Conservation (phyloP, 805 yeast genomes). For the Nakazawaea laoshanensis region DNA sequence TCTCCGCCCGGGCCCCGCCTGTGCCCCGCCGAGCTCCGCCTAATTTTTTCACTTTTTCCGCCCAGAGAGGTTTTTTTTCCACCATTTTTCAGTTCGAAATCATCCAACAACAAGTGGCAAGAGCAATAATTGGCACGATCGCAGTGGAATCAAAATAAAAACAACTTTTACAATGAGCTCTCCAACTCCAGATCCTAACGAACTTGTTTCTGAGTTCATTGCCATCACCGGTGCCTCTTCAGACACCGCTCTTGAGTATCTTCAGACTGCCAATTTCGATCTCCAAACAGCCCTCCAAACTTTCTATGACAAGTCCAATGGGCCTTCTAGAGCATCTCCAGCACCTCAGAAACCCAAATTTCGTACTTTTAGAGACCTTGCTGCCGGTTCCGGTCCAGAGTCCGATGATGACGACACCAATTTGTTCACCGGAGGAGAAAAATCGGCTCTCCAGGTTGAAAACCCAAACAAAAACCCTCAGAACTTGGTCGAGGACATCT, state of each 20-base stretch:
- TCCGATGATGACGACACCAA: constrained; percentile 26
- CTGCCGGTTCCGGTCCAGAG: background rate
- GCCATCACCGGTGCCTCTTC: constrained; percentile 28
- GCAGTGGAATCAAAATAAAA: too few relatives aligned
- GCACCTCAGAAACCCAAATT: background rate
- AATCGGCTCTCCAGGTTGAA: constrained; percentile 72
- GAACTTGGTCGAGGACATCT: constrained; percentile 42
- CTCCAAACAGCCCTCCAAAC: constrained; percentile 13
- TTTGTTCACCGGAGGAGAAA: constrained; percentile 56
- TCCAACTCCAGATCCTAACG: constrained; percentile 3
- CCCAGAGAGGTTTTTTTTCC: too few relatives aligned
- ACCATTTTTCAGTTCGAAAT: too few relatives aligned
- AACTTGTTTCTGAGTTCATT: constrained; percentile 23
- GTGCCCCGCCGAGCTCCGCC: too few relatives aligned
- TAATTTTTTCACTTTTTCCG: too few relatives aligned
- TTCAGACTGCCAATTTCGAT: constrained; percentile 21
- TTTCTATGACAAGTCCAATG: constrained; percentile 7
- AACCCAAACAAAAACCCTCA: constrained; percentile 46
- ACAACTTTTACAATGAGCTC: too few relatives aligned
- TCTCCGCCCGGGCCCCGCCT: too few relatives aligned
- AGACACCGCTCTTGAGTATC: constrained; percentile 28
- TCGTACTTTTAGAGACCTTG: background rate
- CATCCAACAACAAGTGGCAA: background rate
- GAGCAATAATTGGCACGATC: too few relatives aligned
- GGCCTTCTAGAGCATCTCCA: background rate